Percentiles rank a stretch among this genome's conserved stretches.
Conservation (phyloP, 2,329 filamentous ascomycete genomes). For the Talaromyces sp. region DNA sequence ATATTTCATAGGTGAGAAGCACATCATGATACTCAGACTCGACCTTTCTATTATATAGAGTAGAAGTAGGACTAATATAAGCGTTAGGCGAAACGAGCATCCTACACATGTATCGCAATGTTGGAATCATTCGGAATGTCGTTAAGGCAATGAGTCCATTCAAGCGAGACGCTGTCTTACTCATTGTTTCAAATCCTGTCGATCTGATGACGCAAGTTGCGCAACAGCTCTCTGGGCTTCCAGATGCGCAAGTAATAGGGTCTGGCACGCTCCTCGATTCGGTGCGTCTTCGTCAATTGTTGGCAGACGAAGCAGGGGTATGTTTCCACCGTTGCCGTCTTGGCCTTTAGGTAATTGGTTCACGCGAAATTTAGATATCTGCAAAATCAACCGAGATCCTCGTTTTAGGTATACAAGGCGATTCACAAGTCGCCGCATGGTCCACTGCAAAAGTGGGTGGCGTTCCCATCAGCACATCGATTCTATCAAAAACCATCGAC, state of each 20-base stretch:
- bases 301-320: constrained; percentile 17
- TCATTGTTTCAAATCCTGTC: constrained; percentile 53
- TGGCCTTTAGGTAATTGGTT: background rate
- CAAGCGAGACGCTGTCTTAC: constrained; percentile 43
- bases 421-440: constrained; percentile 47
- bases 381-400: constrained; percentile 36
- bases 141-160: constrained; percentile 48
- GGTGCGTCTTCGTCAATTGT: constrained; percentile 39
- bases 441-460: constrained; percentile 42
- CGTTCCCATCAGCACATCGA: constrained; percentile 34
- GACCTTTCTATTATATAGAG: background rate
- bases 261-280: constrained; percentile 53
- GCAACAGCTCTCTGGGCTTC: constrained; percentile 45
- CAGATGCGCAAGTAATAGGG: constrained; percentile 47
- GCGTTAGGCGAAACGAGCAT: constrained; percentile 40
- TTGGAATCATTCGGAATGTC: constrained; percentile 36
- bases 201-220: constrained; percentile 51
- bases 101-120: constrained; percentile 46
- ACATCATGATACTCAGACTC: background rate
- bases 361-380: constrained; percentile 22
- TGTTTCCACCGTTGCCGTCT: background rate
- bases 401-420: constrained; percentile 48
- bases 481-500: constrained; percentile 25
- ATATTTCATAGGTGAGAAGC: constrained; percentile 35
- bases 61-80: constrained; percentile 2